Evolutionary conservation across 805 yeast species (phyloP).

Genomic region (Nakazawaea ernobii): DNA sequence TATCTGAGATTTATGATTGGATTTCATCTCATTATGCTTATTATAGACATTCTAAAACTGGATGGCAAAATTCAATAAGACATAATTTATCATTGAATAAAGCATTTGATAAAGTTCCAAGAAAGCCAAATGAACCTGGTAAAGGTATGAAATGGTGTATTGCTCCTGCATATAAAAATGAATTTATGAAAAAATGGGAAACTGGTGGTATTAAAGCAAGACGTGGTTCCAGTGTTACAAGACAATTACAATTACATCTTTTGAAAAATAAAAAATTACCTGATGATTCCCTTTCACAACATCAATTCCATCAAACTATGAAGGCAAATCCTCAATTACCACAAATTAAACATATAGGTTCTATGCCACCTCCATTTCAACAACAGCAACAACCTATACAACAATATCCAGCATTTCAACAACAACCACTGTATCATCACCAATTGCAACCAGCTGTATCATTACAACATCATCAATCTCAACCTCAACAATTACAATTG

Average conservation of each 20-base stretch:
- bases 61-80: slow-evolving; percentile 98
- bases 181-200: slow-evolving; percentile 74
- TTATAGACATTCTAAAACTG: slow-evolving; percentile 86
- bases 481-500: not conserved
- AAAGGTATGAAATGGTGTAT: slow-evolving; percentile 99
- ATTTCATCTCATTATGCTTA: slow-evolving; percentile 84
- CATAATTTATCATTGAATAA: slow-evolving; percentile 92
- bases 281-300: slow-evolving; percentile 19
- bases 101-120: slow-evolving; percentile 96
- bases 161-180: slow-evolving; percentile 75
- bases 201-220: slow-evolving; percentile 71
- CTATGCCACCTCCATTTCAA: slow-evolving; percentile 6
- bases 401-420: not conserved
- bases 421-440: not conserved
- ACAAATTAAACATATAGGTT: slow-evolving; percentile 4
- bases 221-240: slow-evolving; percentile 75
- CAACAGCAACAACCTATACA: not conserved
- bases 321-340: slow-evolving; percentile 8
- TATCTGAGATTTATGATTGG: slow-evolving; percentile 91
- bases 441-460: slow-evolving; percentile 1
- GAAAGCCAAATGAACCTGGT: slow-evolving; percentile 95
- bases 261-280: slow-evolving; percentile 52
- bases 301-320: slow-evolving; percentile 1
- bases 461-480: not conserved
- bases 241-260: slow-evolving; percentile 73